Percentiles rank a stretch among this genome's conserved stretches.
These are phyloP conservation scores for Jacaranda copaia DNA, from an alignment of 257 asterid species.

Conservation along the genomic window DNA sequence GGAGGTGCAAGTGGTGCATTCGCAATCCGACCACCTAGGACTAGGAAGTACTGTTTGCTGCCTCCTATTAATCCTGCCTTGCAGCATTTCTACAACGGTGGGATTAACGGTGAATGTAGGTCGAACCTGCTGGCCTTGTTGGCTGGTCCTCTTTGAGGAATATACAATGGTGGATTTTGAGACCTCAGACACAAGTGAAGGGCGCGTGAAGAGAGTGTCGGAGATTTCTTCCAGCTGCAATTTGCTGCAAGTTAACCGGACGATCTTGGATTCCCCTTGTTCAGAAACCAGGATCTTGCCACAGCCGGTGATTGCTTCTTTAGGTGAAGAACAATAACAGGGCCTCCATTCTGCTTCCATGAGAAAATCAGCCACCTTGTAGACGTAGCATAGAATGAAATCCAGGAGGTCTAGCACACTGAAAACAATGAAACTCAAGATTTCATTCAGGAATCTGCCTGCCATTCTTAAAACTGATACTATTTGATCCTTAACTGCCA, in stretches of 20 bases:
- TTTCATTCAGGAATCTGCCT: conserved; percentile 57
- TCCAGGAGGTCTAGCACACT: conserved; percentile 66
- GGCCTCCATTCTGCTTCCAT: conserved; percentile 93
- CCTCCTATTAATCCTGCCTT: conserved; percentile 54
- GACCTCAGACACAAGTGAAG: conserved; percentile 60
- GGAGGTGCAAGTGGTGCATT: conserved; percentile 72
- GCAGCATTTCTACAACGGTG: conserved; percentile 77
- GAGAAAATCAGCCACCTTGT: conserved; percentile 61
- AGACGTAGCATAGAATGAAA: conserved; percentile 64
- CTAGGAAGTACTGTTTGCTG: conserved; percentile 36
- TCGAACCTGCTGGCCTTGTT: conserved; percentile 35
- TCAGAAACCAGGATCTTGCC: conserved; percentile 78
- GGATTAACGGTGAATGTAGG: conserved; percentile 64
- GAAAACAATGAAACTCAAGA: conserved; percentile 66
- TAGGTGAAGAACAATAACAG: conserved; percentile 73
- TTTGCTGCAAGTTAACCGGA: conserved; percentile 58
- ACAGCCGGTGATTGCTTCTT: conserved; percentile 58
- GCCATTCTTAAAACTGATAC: conserved; percentile 37
- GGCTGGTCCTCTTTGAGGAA: conserved; percentile 28
- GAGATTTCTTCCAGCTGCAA: conserved; percentile 86
- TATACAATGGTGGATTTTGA: conserved; percentile 55
- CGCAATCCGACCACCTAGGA: conserved; percentile 96
- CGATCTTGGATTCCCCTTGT: conserved; percentile 72
- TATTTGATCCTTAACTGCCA: conserved; percentile 34
- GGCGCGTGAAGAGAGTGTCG: conserved; percentile 85